Base-by-base conservation (phyloP, 2,329 filamentous ascomycete species). In the Pseudonectria foliicola region DNA sequence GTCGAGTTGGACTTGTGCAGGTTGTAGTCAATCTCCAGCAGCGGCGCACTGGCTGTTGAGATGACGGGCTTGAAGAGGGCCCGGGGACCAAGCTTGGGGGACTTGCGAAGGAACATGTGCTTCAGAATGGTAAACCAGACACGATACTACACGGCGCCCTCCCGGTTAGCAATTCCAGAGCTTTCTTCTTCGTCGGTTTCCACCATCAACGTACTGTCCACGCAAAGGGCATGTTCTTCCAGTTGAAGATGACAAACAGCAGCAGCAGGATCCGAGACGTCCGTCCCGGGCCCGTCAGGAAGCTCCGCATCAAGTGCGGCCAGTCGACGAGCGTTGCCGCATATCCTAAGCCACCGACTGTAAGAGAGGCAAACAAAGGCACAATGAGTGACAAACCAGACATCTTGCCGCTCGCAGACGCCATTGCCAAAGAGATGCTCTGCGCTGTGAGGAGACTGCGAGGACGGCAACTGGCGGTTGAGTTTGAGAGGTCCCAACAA, bases 1-100 rank as follows among this genome's bases (percentile, higher is more conserved):
- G 88, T 94, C 49, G 75, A 78, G 65, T 88, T 86, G 42, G 80
- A 80, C 58, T 89, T 88, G 70, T 90, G 84, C 28, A 87, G 55
- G 64, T 92, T 90, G 66, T 88, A 87, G 64, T 95, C 89, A 51
- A 81, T 86, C 62, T 94, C 87, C 48, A 84, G 71, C 35, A 84
- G 63, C 1, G 84, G 75, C 11, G 82, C 75, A 53, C 79, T 76
- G 6, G 81, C 77, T 26, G 70, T 66, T 12, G 80, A 77, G 39
- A 85, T 77, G 33, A 83, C 64, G 31, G 84, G 80, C 31, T 78
- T 74, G 66, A 90, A 92, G 45, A 92, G 74, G 27, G 81, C 75
- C 41, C 77, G 70, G 2, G 79, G 73, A 29, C 67, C 65, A 42
- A 74, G 70, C 14, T 59, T 59, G 39, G 64, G 64, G 36, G 63